Base-by-base conservation (phyloP, 1,284 basidiomycete species). In the Coniferiporia sulphurascens region DNA sequence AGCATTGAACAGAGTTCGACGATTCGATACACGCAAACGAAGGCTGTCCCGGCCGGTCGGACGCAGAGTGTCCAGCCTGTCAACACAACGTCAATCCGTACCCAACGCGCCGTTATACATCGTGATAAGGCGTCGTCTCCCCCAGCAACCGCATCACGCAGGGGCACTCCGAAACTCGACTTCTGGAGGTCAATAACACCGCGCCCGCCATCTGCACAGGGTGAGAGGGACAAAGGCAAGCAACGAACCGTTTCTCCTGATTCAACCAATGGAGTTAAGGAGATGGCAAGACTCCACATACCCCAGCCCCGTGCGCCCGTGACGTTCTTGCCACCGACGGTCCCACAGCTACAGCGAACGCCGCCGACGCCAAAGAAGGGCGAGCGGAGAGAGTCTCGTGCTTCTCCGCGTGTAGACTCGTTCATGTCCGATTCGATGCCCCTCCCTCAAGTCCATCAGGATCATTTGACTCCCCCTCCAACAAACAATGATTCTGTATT, bases 341-440 rank as follows among this genome's bases (percentile, higher is more conserved):
- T 61, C 36, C 61, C 61, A 19, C 43, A 38, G 21, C 45, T 59
- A 15, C 57, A 62, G 17, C 61, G 61, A 15, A 56, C 51, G 12
- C 53, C 61, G 17, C 52, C 61, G 5, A 62, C 61, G 21, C 58
- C 61, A 36, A 17, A 51, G 41, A 59, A 52, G 43, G 55, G 55
- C 4, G 52, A 53, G 41, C 32, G 43, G 36, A 32, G 17, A 8
- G 46, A 56, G 6, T 34, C 49, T 4, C 19, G 35, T 19, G 54
- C 35, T n/a, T 56, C 60, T 1, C 41, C 49, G 17, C 56, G 60
- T 27, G 50, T 62, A 36, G 61, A 62, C 48, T 62, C 61, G 21
- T 62, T 62, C 50, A 55, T 62, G 55, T 62, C 61, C 9, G 61
- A 62, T n/a, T 62, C 61, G 43, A 34, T 62, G 34, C 61, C 61